Evolutionary conservation across 2,329 filamentous ascomycete genomes (phyloP).

Genomic region (Proliferodiscus dingleyae): DNA sequence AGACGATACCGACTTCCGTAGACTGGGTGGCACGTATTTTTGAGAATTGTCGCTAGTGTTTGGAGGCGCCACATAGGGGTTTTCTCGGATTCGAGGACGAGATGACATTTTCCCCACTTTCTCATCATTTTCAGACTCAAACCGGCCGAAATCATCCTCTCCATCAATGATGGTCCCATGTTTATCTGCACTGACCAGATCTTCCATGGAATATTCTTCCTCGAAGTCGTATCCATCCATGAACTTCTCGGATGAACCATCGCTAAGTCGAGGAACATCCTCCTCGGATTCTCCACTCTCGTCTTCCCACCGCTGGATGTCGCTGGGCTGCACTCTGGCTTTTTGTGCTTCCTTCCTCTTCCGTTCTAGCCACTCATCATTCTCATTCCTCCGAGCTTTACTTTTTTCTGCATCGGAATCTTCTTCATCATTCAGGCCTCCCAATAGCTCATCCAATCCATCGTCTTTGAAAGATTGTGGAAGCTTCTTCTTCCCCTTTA

Average conservation of each 20-base stretch:
- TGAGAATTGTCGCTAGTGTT: slow-evolving; percentile 42
- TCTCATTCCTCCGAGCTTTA: slow-evolving; percentile 55
- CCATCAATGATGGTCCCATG: slow-evolving; percentile 35
- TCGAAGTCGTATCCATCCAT: slow-evolving; percentile 28
- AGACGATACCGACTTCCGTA: slow-evolving; percentile 58
- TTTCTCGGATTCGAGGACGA: slow-evolving; percentile 57
- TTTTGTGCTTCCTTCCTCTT: slow-evolving; percentile 46
- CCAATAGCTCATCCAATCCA: slow-evolving; percentile 74
- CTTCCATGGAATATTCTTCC: slow-evolving; percentile 24
- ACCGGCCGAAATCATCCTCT: slow-evolving; percentile 36
- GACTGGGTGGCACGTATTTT: slow-evolving; percentile 88
- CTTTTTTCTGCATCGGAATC: slow-evolving; percentile 41
- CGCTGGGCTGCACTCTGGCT: slow-evolving; percentile 3
- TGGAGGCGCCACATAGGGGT: slow-evolving; percentile 79
- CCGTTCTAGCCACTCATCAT: slow-evolving; percentile 54
- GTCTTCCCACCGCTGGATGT: slow-evolving; percentile 15
- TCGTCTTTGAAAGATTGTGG: slow-evolving; percentile 74
- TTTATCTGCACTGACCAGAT: slow-evolving; percentile 27
- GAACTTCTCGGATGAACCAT: slow-evolving; percentile 28
- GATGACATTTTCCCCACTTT: slow-evolving; percentile 34
- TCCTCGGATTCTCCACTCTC: slow-evolving; percentile 19
- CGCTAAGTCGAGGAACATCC: slow-evolving; percentile 24
- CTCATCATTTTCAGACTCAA: slow-evolving; percentile 35
- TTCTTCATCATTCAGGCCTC: slow-evolving; percentile 55
- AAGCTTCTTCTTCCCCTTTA: slow-evolving; percentile 68